Conservation (phyloP, 805 yeast genomes). For the Yamadazyma tumulicola region DNA sequence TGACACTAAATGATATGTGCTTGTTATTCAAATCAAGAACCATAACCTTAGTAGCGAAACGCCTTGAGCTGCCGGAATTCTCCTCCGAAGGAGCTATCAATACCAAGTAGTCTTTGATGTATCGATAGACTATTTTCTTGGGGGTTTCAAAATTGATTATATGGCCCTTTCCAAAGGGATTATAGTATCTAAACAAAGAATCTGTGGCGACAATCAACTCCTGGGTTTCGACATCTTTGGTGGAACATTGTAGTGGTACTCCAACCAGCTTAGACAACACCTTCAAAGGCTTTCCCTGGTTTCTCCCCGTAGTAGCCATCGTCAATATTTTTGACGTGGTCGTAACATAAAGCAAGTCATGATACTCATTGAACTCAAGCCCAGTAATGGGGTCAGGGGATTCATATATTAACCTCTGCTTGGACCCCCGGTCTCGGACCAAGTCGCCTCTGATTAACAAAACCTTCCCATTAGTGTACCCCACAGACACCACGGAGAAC, state of each 20-base stretch:
- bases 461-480: conserved; percentile 82
- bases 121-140: conserved; percentile 50
- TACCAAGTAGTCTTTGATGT: conserved; percentile 51
- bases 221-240: conserved; percentile 37
- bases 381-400: conserved; percentile 80
- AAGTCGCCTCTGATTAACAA: conserved; percentile 84
- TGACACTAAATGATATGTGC: conserved; percentile 63
- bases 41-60: conserved; percentile 50
- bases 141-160: conserved; percentile 55
- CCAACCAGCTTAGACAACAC: conserved; percentile 47
- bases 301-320: conserved; percentile 74
- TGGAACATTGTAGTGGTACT: conserved; percentile 48
- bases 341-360: conserved; percentile 57
- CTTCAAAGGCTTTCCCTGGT: conserved; percentile 58
- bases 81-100: conserved; percentile 49
- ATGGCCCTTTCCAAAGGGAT: conserved; percentile 49
- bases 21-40: conserved; percentile 70
- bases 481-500: conserved; percentile 66
- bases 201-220: conserved; percentile 63
- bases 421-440: conserved; percentile 81
- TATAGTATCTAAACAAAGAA: conserved; percentile 63
- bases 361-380: conserved; percentile 53
- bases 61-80: conserved; percentile 12
- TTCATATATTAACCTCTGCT: conserved; percentile 77
- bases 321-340: conserved; percentile 72